Conservation (phyloP, 2,329 filamentous ascomycete species). For the Raffaelea albimanens region DNA sequence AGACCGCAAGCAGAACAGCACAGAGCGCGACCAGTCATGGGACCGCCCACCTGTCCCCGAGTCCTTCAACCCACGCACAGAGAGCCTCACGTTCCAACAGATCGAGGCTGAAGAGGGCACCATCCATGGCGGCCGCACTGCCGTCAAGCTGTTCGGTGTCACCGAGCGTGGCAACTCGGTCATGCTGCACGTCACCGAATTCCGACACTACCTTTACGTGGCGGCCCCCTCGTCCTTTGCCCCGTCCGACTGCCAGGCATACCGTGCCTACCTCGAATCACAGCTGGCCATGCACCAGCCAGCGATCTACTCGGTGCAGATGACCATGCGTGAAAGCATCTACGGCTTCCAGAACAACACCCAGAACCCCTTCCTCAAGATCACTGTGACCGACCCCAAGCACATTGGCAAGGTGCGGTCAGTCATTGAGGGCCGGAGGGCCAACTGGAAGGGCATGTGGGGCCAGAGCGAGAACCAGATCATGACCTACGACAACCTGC, state of each 20-base stretch:
- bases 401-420: constrained; percentile 67
- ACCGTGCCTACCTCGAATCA: constrained; percentile 70
- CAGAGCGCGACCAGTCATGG: constrained; percentile 93
- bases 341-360: constrained; percentile 92
- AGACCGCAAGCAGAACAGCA: constrained; percentile 74
- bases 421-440: constrained; percentile 63
- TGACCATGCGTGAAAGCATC: constrained; percentile 82
- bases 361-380: constrained; percentile 85
- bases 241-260: constrained; percentile 66
- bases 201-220: constrained; percentile 93
- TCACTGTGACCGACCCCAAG: constrained; percentile 85
- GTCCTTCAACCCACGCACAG: constrained; percentile 45
- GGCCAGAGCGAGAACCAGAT: constrained; percentile 56
- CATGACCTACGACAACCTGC: constrained; percentile 89
- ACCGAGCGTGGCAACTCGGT: constrained; percentile 79
- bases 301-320: constrained; percentile 68
- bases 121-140: constrained; percentile 62
- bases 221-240: constrained; percentile 77
- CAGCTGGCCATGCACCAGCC: constrained; percentile 60
- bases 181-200: constrained; percentile 88
- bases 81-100: constrained; percentile 82
- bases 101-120: constrained; percentile 92
- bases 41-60: constrained; percentile 45
- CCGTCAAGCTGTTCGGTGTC: constrained; percentile 89
- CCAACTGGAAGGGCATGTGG: constrained; percentile 92